These are phyloP conservation scores for Melaleuca alternifolia DNA, from an alignment of 345 rosid genomes.

Conservation along the genomic window DNA sequence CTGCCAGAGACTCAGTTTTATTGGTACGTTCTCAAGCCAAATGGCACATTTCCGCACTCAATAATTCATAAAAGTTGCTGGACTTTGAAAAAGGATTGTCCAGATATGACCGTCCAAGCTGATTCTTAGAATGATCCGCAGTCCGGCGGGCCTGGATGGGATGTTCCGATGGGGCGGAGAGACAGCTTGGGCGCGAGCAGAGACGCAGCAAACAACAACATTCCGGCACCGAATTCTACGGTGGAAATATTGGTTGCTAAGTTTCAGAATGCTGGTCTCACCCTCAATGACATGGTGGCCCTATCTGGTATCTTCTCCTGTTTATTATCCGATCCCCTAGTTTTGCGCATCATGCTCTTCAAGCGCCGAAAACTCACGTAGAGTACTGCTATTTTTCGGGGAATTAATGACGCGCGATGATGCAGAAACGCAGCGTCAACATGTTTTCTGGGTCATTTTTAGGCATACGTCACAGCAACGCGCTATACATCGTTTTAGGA, in stretches of 20 bases:
- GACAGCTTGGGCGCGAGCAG: slow-evolving; percentile 62
- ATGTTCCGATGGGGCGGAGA: slow-evolving; percentile 63
- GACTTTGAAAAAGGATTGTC: neutral
- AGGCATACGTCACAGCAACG: neutral
- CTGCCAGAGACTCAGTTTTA: slow-evolving; percentile 71
- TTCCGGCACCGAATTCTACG: slow-evolving; percentile 72
- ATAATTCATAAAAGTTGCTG: neutral
- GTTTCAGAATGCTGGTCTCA: slow-evolving; percentile 68
- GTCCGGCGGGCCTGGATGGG: slow-evolving; percentile 96
- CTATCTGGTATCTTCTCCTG: slow-evolving; percentile 41
- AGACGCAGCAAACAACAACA: slow-evolving; percentile 42
- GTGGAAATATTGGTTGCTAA: slow-evolving; percentile 36
- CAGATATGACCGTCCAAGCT: neutral
- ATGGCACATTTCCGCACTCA: neutral
- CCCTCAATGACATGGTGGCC: slow-evolving; percentile 58
- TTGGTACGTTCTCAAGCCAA: slow-evolving; percentile 18
- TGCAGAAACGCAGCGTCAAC: neutral
- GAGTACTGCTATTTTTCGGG: neutral
- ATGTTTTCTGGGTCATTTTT: neutral
- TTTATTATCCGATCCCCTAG: neutral
- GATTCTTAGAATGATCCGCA: slow-evolving; percentile 6
- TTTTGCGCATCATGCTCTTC: neutral
- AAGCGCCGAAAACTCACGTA: neutral
- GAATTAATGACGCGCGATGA: neutral
- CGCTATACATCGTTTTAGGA: neutral